phyloP scores from a whole-genome alignment of 495 filamentous ascomycete species.

The Penicillium waksmanii region DNA sequence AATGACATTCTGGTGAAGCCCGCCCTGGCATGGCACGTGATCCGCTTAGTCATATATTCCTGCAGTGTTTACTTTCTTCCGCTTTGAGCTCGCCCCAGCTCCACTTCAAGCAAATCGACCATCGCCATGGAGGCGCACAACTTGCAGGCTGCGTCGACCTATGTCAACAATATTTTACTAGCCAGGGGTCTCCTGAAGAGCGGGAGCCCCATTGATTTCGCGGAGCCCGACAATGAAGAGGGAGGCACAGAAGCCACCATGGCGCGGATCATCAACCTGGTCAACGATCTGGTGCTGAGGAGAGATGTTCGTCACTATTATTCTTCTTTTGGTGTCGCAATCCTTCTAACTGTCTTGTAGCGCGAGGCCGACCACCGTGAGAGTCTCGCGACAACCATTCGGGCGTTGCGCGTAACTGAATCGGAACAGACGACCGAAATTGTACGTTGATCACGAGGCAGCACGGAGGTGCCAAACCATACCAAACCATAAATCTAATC shows the following conservation, averaged over 20 bases:
- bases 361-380: constrained; percentile 88
- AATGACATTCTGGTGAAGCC: background rate
- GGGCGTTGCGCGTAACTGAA: constrained; percentile 70
- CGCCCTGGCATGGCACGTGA: constrained; percentile 15
- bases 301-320: constrained; percentile 67
- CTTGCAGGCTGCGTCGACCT: constrained; percentile 84
- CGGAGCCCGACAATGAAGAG: constrained; percentile 68
- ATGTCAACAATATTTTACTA: constrained; percentile 94
- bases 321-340: background rate
- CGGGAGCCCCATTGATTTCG: constrained; percentile 85
- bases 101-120: constrained; percentile 20
- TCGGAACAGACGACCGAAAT: constrained; percentile 68
- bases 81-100: constrained; percentile 33
- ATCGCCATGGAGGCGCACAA: constrained; percentile 74
- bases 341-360: constrained; percentile 47
- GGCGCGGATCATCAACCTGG: constrained; percentile 84
- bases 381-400: constrained; percentile 76
- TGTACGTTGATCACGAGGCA: constrained; percentile 30
- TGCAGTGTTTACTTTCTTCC: constrained; percentile 51
- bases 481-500: constrained; percentile 9
- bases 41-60: no score
- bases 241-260: constrained; percentile 70
- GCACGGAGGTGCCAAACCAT: background rate
- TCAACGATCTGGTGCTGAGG: constrained; percentile 86
- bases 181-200: constrained; percentile 85